A percentile compares a stretch with the other conserved stretches of the same genome.
phyloP scores from a whole-genome alignment of 2,329 filamentous ascomycete genomes.

The Diaporthe longicolla region DNA sequence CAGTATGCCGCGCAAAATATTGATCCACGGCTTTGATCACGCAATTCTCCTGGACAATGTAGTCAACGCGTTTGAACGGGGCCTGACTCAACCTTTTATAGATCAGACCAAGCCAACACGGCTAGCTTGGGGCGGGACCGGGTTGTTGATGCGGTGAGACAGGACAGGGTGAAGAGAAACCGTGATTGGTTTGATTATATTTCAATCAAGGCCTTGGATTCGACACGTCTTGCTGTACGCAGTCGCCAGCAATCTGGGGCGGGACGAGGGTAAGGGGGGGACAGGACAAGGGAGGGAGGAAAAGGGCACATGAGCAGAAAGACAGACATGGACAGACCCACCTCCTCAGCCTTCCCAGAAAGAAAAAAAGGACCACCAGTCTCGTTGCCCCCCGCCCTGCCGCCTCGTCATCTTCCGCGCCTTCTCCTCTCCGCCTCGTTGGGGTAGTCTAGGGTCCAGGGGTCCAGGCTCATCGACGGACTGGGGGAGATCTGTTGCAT shows the following conservation, averaged over 20 bases:
- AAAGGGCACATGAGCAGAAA: constrained; percentile 27
- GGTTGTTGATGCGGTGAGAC: constrained; percentile 25
- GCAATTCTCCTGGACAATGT: constrained; percentile 40
- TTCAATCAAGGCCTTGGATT: constrained; percentile 7
- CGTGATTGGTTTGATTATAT: constrained; percentile 27
- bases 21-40: constrained; percentile 40
- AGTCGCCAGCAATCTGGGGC: constrained; percentile 19
- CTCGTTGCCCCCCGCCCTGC: constrained; percentile 16
- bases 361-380: neutral
- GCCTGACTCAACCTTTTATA: constrained; percentile 6
- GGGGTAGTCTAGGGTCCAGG: neutral
- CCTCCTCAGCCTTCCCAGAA: constrained; percentile 26
- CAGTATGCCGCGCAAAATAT: constrained; percentile 1
- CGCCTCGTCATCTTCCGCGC: neutral
- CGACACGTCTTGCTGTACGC: neutral
- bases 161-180: constrained; percentile 8
- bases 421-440: constrained; percentile 25
- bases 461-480: neutral
- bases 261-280: neutral
- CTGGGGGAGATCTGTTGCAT: neutral
- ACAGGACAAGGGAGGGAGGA: neutral
- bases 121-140: constrained; percentile 20
- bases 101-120: neutral
- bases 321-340: neutral
- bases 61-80: constrained; percentile 36